Base-by-base conservation (phyloP, 768 basidiomycete species). In the Rhizopogon salebrosus region DNA sequence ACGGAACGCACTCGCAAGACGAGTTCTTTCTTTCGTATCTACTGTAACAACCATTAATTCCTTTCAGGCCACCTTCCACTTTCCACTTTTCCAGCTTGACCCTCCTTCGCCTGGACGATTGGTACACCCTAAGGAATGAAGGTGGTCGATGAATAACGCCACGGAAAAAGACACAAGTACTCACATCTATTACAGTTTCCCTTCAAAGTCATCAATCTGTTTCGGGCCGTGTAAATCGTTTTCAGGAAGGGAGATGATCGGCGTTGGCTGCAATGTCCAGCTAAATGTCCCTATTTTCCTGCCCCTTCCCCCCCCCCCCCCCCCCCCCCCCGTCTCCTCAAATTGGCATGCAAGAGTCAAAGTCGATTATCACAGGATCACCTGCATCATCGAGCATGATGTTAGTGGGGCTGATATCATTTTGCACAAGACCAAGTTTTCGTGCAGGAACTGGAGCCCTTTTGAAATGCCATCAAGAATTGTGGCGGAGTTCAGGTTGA, bases 381-480 rank as follows among this genome's bases (percentile, higher is more conserved):
- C 60, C 62, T 16, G 45, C 49, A 3, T 58, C 60, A 41, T 61
- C 57, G 13, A 66, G 50, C 62, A 63, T 63, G 46, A 68, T 62
- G 37, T 66, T 64, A 20, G 36, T 41, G 13, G 62, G 62, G 37
- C 59, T 65, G 36, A 68, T 57, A 52, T 68, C 65, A 41, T 64
- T 59, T 49, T 64, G 62, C 34, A 64, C 63, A n/a, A 60, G 54
- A 27, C 62, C 65, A 61, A 53, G 23, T 39, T 53, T 48, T 66
- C 51, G 60, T 65, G 65, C 22, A 68, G 46, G 41, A 57, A 57
- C 18, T 45, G 27, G 10, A 68, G 36, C 6, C 59, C 66, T 6
- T 49, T 52, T 6, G 29, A 34, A 22, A 67, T 58, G 20, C 57
- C 60, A 57, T 41, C 24, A 23, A 46, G 20, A 13, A 55, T 45